A percentile compares a stretch with the other conserved stretches of the same genome.
phyloP scores from a whole-genome alignment of 2,329 filamentous ascomycete species.

The Trichoderma gracile region DNA sequence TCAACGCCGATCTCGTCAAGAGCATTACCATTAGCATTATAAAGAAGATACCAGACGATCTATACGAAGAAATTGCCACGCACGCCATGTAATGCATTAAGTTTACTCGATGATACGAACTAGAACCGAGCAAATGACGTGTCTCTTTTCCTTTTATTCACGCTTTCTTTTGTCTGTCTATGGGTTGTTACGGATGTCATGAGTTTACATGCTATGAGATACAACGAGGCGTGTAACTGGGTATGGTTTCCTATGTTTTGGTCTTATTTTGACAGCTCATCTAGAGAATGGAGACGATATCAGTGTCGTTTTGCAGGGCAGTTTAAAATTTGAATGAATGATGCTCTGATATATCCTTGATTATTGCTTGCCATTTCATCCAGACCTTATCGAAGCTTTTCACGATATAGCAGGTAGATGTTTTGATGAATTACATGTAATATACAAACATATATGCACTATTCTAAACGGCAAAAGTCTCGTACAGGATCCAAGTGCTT shows the following conservation, averaged over 20 bases:
- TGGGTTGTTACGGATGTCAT: no score
- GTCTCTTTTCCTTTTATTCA: not conserved
- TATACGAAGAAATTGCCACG: conserved; percentile 85
- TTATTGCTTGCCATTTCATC: no score
- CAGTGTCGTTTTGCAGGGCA: no score
- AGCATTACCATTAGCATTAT: conserved; percentile 82
- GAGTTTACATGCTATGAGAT: not conserved
- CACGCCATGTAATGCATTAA: conserved; percentile 72
- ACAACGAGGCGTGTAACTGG: no score
- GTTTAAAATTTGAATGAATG: not conserved
- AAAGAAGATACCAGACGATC: conserved; percentile 83
- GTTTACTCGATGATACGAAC: no score
- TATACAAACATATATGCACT: not conserved
- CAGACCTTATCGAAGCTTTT: no score
- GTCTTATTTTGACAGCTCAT: not conserved
- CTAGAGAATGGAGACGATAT: not conserved
- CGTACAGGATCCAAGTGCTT: not conserved
- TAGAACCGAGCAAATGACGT: no score
- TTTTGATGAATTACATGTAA: not conserved
- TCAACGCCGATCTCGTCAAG: conserved; percentile 83
- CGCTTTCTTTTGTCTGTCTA: not conserved
- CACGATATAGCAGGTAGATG: no score
- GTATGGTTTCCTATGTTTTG: not conserved
- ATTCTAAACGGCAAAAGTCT: not conserved
- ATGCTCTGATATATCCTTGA: no score